phyloP scores from a whole-genome alignment of 2,329 filamentous ascomycete genomes.

The Pestalotiopsis sp. region DNA sequence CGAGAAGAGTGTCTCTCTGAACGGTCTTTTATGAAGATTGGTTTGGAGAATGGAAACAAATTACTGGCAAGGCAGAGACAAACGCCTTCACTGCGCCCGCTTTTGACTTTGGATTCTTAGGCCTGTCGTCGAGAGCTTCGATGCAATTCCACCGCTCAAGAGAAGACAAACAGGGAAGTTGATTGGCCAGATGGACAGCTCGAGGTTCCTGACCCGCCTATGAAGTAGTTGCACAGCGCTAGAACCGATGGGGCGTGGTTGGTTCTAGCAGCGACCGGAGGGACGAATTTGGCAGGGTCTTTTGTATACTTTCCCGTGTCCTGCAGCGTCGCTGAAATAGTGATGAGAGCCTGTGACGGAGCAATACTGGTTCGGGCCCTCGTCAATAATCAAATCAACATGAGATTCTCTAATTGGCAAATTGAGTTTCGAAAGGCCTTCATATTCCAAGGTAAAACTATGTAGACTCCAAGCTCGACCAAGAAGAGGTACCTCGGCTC shows the following conservation, averaged over 20 bases:
- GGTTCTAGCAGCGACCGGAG: background rate
- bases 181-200: slow-evolving; percentile 6
- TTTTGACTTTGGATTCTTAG: slow-evolving; percentile 3
- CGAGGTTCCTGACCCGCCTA: background rate
- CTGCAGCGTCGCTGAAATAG: too few relatives aligned
- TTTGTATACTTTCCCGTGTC: too few relatives aligned
- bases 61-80: slow-evolving; percentile 4
- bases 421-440: too few relatives aligned
- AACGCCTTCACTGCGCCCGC: background rate
- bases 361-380: too few relatives aligned
- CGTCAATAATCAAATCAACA: too few relatives aligned
- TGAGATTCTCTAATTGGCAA: background rate
- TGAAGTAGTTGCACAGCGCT: background rate
- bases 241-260: background rate
- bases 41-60: background rate
- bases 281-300: background rate
- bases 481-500: background rate
- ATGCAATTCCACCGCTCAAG: slow-evolving; percentile 10
- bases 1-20: background rate
- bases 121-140: slow-evolving; percentile 10
- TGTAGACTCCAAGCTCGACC: too few relatives aligned
- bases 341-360: too few relatives aligned
- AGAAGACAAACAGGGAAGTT: slow-evolving; percentile 7
- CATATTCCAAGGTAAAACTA: too few relatives aligned
- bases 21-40: background rate